phyloP scores from a whole-genome alignment of 2,329 filamentous ascomycete species.

The Thielaviopsis cerberus region DNA sequence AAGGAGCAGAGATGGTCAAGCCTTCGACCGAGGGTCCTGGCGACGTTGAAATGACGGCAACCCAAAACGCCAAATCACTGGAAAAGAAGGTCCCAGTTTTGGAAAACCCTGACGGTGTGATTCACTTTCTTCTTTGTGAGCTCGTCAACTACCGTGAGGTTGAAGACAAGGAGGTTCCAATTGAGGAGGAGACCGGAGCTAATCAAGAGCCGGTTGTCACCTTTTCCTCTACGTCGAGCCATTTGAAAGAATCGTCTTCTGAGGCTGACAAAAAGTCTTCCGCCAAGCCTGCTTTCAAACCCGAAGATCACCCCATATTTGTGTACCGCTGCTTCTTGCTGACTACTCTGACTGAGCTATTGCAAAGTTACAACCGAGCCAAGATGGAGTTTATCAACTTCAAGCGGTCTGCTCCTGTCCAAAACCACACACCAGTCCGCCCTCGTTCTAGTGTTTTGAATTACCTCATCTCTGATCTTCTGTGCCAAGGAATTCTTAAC shows the following conservation, averaged over 20 bases:
- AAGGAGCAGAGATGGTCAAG: conserved; percentile 30
- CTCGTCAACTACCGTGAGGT: conserved; percentile 82
- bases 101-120: conserved; percentile 83
- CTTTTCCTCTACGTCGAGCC: conserved; percentile 14
- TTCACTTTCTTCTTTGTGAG: conserved; percentile 87
- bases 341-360: conserved; percentile 74
- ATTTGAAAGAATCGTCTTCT: neutral
- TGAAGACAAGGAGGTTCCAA: conserved; percentile 51
- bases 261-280: conserved; percentile 19
- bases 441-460: conserved; percentile 83
- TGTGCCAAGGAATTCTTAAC: conserved; percentile 40
- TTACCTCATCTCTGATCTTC: conserved; percentile 70
- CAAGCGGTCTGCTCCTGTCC: conserved; percentile 73
- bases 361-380: conserved; percentile 79
- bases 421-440: conserved; percentile 76
- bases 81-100: conserved; percentile 58
- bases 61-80: conserved; percentile 42
- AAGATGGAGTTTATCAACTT: conserved; percentile 99
- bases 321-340: conserved; percentile 91
- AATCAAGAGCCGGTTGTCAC: conserved; percentile 21
- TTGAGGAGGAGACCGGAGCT: conserved; percentile 12
- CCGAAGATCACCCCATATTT: conserved; percentile 86
- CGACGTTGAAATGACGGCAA: conserved; percentile 43
- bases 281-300: conserved; percentile 63
- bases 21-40: conserved; percentile 36